phyloP scores from a whole-genome alignment of 2,329 filamentous ascomycete genomes.

The Emergomyces pasteurianus region DNA sequence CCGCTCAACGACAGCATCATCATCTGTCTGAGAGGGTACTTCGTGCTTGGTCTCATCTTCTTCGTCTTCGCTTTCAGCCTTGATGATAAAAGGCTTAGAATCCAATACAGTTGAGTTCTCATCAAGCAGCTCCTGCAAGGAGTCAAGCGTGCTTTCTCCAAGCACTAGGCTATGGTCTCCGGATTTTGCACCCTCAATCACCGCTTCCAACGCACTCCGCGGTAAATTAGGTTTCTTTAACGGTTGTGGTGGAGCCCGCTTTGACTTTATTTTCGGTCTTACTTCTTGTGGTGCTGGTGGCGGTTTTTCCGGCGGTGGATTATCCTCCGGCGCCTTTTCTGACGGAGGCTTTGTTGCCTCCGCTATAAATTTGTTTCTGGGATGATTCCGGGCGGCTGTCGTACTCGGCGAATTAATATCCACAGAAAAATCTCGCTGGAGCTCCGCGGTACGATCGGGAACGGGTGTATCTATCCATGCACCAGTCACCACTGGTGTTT shows the following conservation, averaged over 20 bases:
- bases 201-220: conserved; percentile 30
- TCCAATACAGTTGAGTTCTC: conserved; percentile 18
- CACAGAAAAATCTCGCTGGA: conserved; percentile 16
- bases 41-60: not conserved
- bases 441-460: conserved; percentile 23
- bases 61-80: conserved; percentile 1
- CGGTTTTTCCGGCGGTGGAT: not conserved
- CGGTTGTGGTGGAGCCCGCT: conserved; percentile 10
- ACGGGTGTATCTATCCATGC: conserved; percentile 38
- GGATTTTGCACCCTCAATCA: conserved; percentile 29
- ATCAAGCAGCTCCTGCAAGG: conserved; percentile 31
- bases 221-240: conserved; percentile 28
- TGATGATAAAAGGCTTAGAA: conserved; percentile 9
- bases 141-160: conserved; percentile 36
- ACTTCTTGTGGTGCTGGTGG: not conserved
- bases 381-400: not conserved
- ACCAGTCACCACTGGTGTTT: conserved; percentile 34
- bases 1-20: conserved; percentile 23
- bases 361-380: not conserved
- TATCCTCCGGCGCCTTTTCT: not conserved
- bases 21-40: conserved; percentile 8
- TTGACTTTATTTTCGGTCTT: conserved; percentile 7
- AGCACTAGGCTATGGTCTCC: conserved; percentile 27
- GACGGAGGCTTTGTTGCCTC: not conserved
- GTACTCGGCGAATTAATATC: conserved; percentile 15